Conservation (phyloP, 2,329 filamentous ascomycete species). For the Hysterium pulicare region DNA sequence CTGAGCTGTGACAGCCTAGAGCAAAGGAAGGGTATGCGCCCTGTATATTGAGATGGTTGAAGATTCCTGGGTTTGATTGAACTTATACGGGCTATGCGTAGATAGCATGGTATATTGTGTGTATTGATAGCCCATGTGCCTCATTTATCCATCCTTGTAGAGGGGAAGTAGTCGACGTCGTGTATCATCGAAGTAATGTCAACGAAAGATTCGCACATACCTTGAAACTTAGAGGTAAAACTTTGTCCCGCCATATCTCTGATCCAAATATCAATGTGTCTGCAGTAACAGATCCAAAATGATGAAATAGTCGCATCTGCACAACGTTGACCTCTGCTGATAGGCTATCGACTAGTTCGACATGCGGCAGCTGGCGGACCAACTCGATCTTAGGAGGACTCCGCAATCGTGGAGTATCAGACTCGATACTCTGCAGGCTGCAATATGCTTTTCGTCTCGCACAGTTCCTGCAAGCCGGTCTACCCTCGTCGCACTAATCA, state of each 20-base stretch:
- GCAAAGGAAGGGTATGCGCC: too few relatives aligned
- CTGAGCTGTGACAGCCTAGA: too few relatives aligned
- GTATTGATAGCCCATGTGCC: too few relatives aligned
- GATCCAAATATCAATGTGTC: constrained; percentile 1
- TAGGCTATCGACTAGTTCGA: not conserved
- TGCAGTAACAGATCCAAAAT: constrained; percentile 1
- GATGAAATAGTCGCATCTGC: constrained; percentile 3
- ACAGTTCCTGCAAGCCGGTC: constrained; percentile 1
- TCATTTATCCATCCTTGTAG: too few relatives aligned
- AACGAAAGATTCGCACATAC: not conserved
- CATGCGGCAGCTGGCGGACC: not conserved
- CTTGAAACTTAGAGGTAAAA: not conserved
- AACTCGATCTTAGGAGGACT: not conserved
- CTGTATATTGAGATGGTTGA: too few relatives aligned
- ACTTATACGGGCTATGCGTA: too few relatives aligned
- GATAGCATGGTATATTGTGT: too few relatives aligned
- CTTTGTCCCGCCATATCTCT: constrained; percentile 1
- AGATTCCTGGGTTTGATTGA: too few relatives aligned
- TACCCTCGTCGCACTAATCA: constrained; percentile 1
- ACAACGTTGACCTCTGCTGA: constrained; percentile 1
- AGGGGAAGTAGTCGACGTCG: too few relatives aligned
- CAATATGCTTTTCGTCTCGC: not conserved
- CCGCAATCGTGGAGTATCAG: not conserved
- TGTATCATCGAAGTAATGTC: too few relatives aligned
- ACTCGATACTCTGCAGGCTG: not conserved